A percentile compares a stretch with the other conserved stretches of the same genome.
phyloP scores from a whole-genome alignment of 768 basidiomycete genomes.

The Mycena amicta region DNA sequence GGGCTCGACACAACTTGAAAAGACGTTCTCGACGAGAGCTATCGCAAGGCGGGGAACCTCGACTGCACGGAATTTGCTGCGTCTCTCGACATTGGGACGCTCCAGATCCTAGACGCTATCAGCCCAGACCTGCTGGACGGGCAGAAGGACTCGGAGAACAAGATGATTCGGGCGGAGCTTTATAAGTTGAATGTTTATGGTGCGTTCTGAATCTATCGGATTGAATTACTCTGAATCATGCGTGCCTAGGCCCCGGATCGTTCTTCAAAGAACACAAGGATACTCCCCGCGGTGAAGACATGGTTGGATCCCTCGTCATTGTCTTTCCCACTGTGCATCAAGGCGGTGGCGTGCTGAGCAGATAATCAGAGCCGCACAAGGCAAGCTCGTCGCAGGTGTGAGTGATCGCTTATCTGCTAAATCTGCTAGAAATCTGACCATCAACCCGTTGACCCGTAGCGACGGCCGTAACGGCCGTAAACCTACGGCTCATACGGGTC shows the following conservation, averaged over 20 bases:
- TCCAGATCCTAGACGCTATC: conserved; percentile 31
- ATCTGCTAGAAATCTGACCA: too few species aligned
- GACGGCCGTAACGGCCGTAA: too few species aligned
- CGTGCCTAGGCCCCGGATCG: conserved; percentile 27
- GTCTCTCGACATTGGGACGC: conserved; percentile 27
- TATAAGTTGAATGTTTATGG: too few species aligned
- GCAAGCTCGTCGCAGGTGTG: too few species aligned
- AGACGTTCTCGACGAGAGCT: conserved; percentile 34
- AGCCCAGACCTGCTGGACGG: conserved; percentile 23
- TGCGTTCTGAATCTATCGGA: conserved; percentile 12
- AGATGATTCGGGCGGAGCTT: conserved; percentile 30
- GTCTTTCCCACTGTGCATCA: conserved; percentile 39
- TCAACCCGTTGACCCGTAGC: too few species aligned
- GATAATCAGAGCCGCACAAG: too few species aligned
- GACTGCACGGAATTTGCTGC: conserved; percentile 31
- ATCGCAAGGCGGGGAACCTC: conserved; percentile 36
- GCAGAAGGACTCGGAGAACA: conserved; percentile 9
- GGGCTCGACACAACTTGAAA: conserved; percentile 26
- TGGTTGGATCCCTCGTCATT: conserved; percentile 45
- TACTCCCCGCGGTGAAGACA: conserved; percentile 29
- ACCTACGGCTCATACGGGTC: too few species aligned
- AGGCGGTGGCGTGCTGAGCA: too few species aligned
- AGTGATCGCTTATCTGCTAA: too few species aligned
- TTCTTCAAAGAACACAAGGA: conserved; percentile 45
- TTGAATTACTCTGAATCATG: neutral